Conservation (phyloP, 1,284 basidiomycete species). For the Wallemia ichthyophaga region DNA sequence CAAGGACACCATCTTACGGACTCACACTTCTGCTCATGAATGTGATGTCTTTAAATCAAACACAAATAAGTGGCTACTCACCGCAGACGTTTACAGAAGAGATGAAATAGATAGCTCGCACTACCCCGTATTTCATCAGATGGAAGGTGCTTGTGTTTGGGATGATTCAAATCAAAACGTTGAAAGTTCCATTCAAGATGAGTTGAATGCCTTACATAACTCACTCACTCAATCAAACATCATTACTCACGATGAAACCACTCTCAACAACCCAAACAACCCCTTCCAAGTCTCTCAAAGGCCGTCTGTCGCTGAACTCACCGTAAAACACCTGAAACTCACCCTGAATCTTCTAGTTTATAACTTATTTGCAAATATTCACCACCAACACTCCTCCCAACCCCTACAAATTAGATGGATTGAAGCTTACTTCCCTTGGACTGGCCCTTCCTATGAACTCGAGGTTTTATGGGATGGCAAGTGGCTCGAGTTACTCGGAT, state of each 20-base stretch:
- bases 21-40: constrained; percentile 93
- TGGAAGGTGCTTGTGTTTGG: constrained; percentile 69
- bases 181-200: constrained; percentile 25
- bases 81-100: constrained; percentile 91
- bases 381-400: constrained; percentile 18
- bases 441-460: constrained; percentile 85
- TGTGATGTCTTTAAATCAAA: constrained; percentile 60
- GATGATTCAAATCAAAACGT: constrained; percentile 22
- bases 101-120: constrained; percentile 95
- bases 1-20: constrained; percentile 61
- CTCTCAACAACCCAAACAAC: constrained; percentile 34
- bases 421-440: constrained; percentile 92
- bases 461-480: constrained; percentile 88
- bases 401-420: constrained; percentile 85
- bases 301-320: constrained; percentile 27
- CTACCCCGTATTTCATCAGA: constrained; percentile 96
- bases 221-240: constrained; percentile 35
- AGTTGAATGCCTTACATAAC: constrained; percentile 21
- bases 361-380: constrained; percentile 36
- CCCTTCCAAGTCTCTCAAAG: constrained; percentile 53
- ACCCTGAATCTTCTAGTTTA: constrained; percentile 69
- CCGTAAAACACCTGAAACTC: constrained; percentile 62
- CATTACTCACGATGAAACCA: constrained; percentile 56
- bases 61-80: constrained; percentile 55
- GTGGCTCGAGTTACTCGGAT: constrained; percentile 91